phyloP scores from a whole-genome alignment of 352 stramenopile genomes.

The Phytophthora idaei region DNA sequence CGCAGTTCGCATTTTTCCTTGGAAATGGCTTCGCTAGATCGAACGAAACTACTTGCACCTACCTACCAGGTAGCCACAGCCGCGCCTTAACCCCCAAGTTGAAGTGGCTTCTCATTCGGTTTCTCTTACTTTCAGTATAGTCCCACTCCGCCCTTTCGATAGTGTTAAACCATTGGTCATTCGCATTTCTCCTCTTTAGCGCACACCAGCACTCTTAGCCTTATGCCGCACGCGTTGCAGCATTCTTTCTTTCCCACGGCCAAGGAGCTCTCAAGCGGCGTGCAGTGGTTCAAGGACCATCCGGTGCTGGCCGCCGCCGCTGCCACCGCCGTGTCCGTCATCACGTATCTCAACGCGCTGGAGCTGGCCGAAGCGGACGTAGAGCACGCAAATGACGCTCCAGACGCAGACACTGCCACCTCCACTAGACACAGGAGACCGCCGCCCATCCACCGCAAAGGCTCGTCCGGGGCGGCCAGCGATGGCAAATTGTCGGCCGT shows the following conservation, averaged over 20 bases:
- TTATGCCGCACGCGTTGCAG: constrained; percentile 32
- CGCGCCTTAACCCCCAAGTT: constrained; percentile 14
- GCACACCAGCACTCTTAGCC: constrained; percentile 24
- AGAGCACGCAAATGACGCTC: constrained; percentile 1
- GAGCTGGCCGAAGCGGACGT: constrained; percentile 31
- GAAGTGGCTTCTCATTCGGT: constrained; percentile 22
- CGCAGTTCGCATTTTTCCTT: no score
- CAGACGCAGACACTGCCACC: background rate
- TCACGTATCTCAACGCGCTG: constrained; percentile 79
- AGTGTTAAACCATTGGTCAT: constrained; percentile 20
- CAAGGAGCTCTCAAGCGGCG: constrained; percentile 81
- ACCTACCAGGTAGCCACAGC: background rate
- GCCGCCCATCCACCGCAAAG: constrained; percentile 20
- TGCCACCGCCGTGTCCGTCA: constrained; percentile 81
- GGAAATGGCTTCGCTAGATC: background rate
- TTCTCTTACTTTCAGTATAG: background rate
- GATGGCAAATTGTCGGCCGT: constrained; percentile 57
- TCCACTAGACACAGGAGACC: constrained; percentile 2
- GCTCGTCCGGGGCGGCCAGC: constrained; percentile 26
- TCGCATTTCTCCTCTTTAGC: constrained; percentile 15
- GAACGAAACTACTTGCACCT: background rate
- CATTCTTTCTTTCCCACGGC: constrained; percentile 87
- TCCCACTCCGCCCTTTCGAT: constrained; percentile 13
- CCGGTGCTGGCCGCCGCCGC: constrained; percentile 78
- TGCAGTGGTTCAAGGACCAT: constrained; percentile 89